These are phyloP conservation scores for Metarhizium brunneum DNA, from an alignment of 2,329 filamentous ascomycete species.

Conservation along the genomic window DNA sequence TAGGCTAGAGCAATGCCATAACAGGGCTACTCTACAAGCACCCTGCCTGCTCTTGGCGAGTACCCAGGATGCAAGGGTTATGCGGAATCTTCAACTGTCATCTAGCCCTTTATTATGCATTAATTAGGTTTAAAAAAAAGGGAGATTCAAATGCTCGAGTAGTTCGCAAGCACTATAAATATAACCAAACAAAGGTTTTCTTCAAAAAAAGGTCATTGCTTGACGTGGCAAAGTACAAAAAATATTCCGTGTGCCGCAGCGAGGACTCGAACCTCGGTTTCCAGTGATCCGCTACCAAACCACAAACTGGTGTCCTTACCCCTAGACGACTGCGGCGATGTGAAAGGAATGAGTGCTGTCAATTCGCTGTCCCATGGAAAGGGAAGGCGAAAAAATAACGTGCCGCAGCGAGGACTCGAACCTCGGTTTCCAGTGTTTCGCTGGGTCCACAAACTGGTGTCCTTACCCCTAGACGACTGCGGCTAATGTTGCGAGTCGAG, in stretches of 20 bases:
- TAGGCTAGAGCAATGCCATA: too few relatives aligned
- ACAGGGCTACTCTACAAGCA: too few relatives aligned
- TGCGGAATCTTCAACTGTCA: too few relatives aligned
- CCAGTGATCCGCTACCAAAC: conserved; percentile 14
- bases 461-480: conserved; percentile 19
- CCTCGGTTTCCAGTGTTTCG: conserved; percentile 20
- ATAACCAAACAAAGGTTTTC: too few relatives aligned
- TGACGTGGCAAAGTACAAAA: background rate
- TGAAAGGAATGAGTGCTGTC: too few relatives aligned
- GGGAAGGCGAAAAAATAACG: conserved; percentile 5
- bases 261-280: conserved; percentile 22
- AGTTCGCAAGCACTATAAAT: too few relatives aligned
- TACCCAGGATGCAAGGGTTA: too few relatives aligned
- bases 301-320: conserved; percentile 22
- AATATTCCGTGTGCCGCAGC: conserved; percentile 10
- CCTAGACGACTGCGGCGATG: conserved; percentile 16
- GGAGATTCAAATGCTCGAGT: too few relatives aligned
- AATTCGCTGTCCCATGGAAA: background rate
- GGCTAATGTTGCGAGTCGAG: conserved; percentile 1
- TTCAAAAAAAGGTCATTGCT: too few relatives aligned
- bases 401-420: conserved; percentile 21
- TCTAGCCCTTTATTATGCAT: too few relatives aligned
- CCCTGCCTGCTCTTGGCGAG: too few relatives aligned
- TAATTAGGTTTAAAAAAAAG: too few relatives aligned
- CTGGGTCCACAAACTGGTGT: conserved; percentile 19